Percentiles rank a stretch among this genome's conserved stretches.
These are phyloP conservation scores for Tuber umbilicatum DNA, from an alignment of 495 filamentous ascomycete species.

Conservation along the genomic window DNA sequence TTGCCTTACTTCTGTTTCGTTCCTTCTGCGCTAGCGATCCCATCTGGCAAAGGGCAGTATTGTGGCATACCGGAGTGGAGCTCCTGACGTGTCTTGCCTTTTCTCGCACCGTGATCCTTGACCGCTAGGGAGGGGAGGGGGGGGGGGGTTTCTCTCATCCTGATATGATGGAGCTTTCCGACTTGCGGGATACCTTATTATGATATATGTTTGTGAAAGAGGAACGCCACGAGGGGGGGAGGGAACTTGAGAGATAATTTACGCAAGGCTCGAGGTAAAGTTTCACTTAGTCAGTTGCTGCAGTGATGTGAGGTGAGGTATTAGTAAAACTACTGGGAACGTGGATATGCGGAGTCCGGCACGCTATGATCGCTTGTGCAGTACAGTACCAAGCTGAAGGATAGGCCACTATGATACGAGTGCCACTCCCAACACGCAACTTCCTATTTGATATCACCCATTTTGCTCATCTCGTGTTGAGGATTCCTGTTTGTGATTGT, in stretches of 20 bases:
- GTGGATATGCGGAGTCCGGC: background rate
- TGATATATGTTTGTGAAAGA: background rate
- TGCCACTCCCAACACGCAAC: background rate
- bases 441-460: background rate
- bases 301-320: background rate
- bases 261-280: background rate
- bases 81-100: background rate
- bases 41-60: background rate
- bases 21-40: background rate
- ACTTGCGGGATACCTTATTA: too few relatives aligned
- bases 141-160: background rate
- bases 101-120: background rate
- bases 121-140: background rate
- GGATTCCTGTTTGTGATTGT: background rate
- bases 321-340: background rate
- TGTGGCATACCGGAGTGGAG: background rate
- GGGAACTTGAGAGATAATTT: background rate
- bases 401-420: background rate
- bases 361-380: background rate
- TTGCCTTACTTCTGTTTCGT: background rate
- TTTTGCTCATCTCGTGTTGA: background rate
- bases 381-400: background rate
- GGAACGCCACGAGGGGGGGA: background rate
- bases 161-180: background rate
- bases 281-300: background rate